A percentile compares a stretch with the other conserved stretches of the same genome.
Conservation (phyloP, 208 protist genomes). For the Acanthamoeba triangularis region DNA sequence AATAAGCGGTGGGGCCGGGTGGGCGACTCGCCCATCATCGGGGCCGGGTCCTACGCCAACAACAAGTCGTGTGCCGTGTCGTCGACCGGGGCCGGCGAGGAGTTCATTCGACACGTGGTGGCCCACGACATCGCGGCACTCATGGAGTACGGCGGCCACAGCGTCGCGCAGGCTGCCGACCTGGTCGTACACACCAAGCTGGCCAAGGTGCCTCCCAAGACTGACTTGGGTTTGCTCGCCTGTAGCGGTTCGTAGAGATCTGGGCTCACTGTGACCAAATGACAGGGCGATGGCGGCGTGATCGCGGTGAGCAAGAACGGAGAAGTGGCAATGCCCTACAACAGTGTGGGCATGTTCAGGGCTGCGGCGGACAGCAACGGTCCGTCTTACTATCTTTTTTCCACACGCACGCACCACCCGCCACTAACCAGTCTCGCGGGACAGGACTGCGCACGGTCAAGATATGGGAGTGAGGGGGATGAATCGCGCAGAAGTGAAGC, state of each 20-base stretch:
- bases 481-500: too few relatives aligned
- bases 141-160: slow-evolving; percentile 77
- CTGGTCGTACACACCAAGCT: slow-evolving; percentile 69
- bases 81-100: slow-evolving; percentile 84
- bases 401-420: not conserved
- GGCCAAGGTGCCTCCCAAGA: not conserved
- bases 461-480: slow-evolving; percentile 3
- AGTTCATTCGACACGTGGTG: slow-evolving; percentile 80
- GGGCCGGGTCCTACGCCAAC: slow-evolving; percentile 84
- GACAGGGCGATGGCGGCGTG: slow-evolving; percentile 82
- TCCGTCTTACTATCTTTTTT: not conserved
- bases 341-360: slow-evolving; percentile 83
- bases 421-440: not conserved
- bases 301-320: slow-evolving; percentile 80
- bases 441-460: not conserved
- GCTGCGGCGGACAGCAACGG: slow-evolving; percentile 48
- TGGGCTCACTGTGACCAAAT: not conserved
- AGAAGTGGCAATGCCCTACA: slow-evolving; percentile 82
- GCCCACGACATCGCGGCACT: slow-evolving; percentile 72
- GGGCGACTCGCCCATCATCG: slow-evolving; percentile 87
- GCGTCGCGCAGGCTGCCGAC: slow-evolving; percentile 75
- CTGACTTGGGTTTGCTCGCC: not conserved
- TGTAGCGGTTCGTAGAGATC: not conserved
- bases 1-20: slow-evolving; percentile 86
- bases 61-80: slow-evolving; percentile 82